These are phyloP conservation scores for Fusarium sp. DNA, from an alignment of 2,329 filamentous ascomycete species.

Conservation along the genomic window DNA sequence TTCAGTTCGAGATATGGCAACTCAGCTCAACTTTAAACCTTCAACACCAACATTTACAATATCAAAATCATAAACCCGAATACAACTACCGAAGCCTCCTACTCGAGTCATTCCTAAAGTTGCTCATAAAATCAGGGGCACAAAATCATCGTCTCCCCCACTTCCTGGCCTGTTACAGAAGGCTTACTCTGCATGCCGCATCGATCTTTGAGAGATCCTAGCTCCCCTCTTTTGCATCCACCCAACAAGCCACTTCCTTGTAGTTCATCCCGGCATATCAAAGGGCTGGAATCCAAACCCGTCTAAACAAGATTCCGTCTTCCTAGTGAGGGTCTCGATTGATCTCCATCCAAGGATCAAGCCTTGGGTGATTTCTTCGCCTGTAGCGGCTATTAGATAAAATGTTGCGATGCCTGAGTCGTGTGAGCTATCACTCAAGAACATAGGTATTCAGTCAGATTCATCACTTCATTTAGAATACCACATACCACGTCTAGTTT, in stretches of 20 bases:
- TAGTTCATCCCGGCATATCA: neutral
- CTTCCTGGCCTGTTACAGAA: constrained; percentile 6
- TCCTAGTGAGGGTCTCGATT: neutral
- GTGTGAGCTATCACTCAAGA: neutral
- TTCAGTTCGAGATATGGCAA: neutral
- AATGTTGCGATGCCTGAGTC: neutral
- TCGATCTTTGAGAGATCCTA: constrained; percentile 4
- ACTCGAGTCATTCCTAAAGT: neutral
- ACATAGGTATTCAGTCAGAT: neutral
- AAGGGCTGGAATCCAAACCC: neutral
- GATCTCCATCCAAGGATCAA: neutral
- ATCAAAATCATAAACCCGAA: neutral
- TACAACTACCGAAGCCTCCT: neutral
- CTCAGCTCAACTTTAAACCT: neutral
- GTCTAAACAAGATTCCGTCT: neutral
- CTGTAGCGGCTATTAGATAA: neutral
- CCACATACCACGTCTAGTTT: neutral
- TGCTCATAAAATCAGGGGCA: neutral
- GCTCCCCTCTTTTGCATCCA: neutral
- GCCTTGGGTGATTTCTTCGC: neutral
- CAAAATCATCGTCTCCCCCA: neutral
- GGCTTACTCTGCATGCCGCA: constrained; percentile 4
- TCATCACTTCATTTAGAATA: neutral
- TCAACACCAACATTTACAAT: neutral
- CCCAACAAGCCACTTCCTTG: neutral